A percentile compares a stretch with the other conserved stretches of the same genome.
phyloP scores from a whole-genome alignment of 257 asterid genomes.

The Rubia yunnanensis region DNA sequence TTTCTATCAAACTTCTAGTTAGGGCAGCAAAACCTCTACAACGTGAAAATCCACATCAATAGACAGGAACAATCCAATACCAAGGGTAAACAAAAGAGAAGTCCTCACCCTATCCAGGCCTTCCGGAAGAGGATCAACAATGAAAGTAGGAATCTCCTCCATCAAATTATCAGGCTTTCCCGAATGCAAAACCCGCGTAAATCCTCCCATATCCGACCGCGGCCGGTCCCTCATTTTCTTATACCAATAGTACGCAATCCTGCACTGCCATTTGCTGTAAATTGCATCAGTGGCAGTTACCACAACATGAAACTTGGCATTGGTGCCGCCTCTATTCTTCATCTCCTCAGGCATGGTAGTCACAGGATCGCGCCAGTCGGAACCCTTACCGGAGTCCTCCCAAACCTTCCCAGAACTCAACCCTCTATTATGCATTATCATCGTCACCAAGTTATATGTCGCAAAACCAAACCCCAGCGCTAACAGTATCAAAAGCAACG shows the following conservation, averaged over 20 bases:
- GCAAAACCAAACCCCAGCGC: slow-evolving; percentile 74
- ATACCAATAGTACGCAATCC: slow-evolving; percentile 96
- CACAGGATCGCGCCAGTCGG: slow-evolving; percentile 46
- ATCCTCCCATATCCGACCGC: slow-evolving; percentile 96
- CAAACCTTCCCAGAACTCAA: slow-evolving; percentile 14
- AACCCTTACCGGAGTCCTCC: slow-evolving; percentile 13
- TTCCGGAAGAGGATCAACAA: slow-evolving; percentile 85
- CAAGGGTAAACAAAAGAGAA: not conserved
- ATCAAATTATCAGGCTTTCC: slow-evolving; percentile 81
- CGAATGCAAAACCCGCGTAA: slow-evolving; percentile 85
- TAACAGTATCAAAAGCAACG: slow-evolving; percentile 51
- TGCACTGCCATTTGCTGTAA: slow-evolving; percentile 92
- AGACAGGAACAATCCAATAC: not conserved
- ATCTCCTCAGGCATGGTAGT: slow-evolving; percentile 31
- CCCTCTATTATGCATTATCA: slow-evolving; percentile 47
- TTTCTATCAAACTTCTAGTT: not conserved
- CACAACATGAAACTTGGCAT: slow-evolving; percentile 66
- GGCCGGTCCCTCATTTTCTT: slow-evolving; percentile 60
- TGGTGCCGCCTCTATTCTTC: slow-evolving; percentile 17
- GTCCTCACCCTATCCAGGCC: slow-evolving; percentile 87
- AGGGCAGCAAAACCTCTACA: not conserved
- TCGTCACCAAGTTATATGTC: slow-evolving; percentile 64
- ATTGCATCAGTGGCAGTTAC: slow-evolving; percentile 85
- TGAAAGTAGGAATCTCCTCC: slow-evolving; percentile 85
- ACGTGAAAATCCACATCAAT: not conserved